Evolutionary conservation across 83 land plant genomes (phyloP), one percentile per base, ranked within the genome.

Genomic region (Picea engelmannii): DNA sequence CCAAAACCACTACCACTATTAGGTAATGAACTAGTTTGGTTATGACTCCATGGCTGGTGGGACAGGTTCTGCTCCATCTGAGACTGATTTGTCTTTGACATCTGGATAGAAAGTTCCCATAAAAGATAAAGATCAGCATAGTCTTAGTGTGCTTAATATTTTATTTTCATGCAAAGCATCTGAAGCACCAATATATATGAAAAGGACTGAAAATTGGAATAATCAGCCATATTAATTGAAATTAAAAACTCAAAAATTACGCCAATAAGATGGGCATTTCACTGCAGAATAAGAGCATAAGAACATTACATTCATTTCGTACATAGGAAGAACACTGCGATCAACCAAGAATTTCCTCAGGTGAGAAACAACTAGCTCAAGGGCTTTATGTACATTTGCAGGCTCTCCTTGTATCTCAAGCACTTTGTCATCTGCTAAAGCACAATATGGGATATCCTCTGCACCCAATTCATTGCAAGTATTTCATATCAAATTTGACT

Each of bases 371-470:
- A 87, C 85, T 69, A 86, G 89, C 58, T 87, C 89, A 78, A 87
- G 74, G 25, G 89, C 89, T 73, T 86, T 87, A 21, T 87, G 89
- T 61, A 87, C 89, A 52, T 82, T 82, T n/a, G 52, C 70, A 18
- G 88, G 66, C 65, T 87, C 89, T 23, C 89, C 89, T 63, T 87
- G 89, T n/a, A 87, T 82, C 70, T 87, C 89, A 84, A 87, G 89
- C 25, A 87, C 84, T 79, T 89, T 87, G 55, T 87, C 89, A 82
- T 87, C 89, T 55, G 81, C 77, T 82, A 87, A 74, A 16, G 89
- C 89, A 87, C 89, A 87, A 47, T 82, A 66, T 20, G 89, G 89
- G 25, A 87, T 78, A 64, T 87, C 89, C 73, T 87, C 89, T 87
- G 89, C 84, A 78, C 55, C 77, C 60, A 74, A 21, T n/a, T 5